These are phyloP conservation scores for Neonothopanus nambi DNA, from an alignment of 1,284 basidiomycete genomes.

Conservation along the genomic window DNA sequence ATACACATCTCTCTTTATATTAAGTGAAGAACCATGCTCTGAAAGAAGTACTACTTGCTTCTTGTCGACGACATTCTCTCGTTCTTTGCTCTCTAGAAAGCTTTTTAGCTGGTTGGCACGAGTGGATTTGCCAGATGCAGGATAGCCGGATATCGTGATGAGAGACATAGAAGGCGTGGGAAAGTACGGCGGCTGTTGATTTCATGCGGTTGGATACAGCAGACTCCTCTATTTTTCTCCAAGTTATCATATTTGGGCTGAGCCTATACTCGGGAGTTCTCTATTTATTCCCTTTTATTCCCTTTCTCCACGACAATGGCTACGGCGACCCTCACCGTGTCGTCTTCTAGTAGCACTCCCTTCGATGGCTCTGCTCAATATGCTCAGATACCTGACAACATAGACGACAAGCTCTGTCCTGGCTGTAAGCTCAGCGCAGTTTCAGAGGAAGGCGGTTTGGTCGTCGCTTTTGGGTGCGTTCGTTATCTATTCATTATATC, in stretches of 20 bases:
- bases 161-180: slow-evolving; percentile 72
- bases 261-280: too few species aligned
- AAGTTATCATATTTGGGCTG: too few species aligned
- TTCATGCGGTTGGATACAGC: too few species aligned
- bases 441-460: slow-evolving; percentile 81
- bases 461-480: slow-evolving; percentile 86
- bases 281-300: too few species aligned
- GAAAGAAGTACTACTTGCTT: slow-evolving; percentile 70
- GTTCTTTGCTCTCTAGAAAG: slow-evolving; percentile 59
- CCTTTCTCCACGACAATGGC: too few species aligned
- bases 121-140: slow-evolving; percentile 84
- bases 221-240: too few species aligned
- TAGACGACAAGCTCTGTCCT: slow-evolving; percentile 73
- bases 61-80: slow-evolving; percentile 39
- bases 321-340: too few species aligned
- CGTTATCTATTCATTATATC: slow-evolving; percentile 24
- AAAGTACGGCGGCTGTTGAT: too few species aligned
- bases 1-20: slow-evolving; percentile 69
- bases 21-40: slow-evolving; percentile 73
- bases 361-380: too few species aligned
- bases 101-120: slow-evolving; percentile 67
- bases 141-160: slow-evolving; percentile 89
- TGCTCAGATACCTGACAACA: slow-evolving; percentile 13
- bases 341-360: too few species aligned
- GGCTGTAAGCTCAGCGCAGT: slow-evolving; percentile 85